phyloP scores from a whole-genome alignment of 176 grass and related monocot species.

The Hordeum marinum region DNA sequence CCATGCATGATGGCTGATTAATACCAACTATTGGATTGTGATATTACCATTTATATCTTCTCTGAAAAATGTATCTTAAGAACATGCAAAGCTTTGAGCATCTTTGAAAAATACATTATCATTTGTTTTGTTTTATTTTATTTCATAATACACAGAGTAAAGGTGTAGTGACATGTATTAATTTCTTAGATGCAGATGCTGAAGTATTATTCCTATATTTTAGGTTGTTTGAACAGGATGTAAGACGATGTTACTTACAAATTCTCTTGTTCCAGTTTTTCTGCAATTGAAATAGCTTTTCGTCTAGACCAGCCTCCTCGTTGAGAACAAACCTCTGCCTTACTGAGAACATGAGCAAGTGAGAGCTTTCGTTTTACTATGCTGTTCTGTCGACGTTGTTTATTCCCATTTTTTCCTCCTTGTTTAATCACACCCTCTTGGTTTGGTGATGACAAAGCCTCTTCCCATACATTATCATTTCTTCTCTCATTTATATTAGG shows the following conservation, averaged over 20 bases:
- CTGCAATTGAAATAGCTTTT: slow-evolving; percentile 82
- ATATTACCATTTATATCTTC: background rate
- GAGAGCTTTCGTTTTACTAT: slow-evolving; percentile 70
- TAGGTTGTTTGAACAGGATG: background rate
- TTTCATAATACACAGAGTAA: background rate
- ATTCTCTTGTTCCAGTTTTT: slow-evolving; percentile 96
- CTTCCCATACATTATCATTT: slow-evolving; percentile 31
- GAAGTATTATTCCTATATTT: background rate
- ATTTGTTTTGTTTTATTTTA: background rate
- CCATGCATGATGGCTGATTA: slow-evolving; percentile 1
- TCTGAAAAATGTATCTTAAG: background rate
- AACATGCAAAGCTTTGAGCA: background rate
- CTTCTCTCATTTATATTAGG: slow-evolving; percentile 33
- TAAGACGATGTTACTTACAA: slow-evolving; percentile 61
- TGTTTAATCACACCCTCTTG: slow-evolving; percentile 25
- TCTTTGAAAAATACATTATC: background rate
- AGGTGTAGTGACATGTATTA: background rate
- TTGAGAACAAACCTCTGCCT: slow-evolving; percentile 65
- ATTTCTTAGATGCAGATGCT: background rate
- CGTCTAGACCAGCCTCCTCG: slow-evolving; percentile 61
- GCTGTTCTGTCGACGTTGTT: slow-evolving; percentile 47
- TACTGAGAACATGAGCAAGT: slow-evolving; percentile 84
- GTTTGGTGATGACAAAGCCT: slow-evolving; percentile 47
- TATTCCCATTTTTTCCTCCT: slow-evolving; percentile 46
- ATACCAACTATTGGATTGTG: background rate